phyloP scores from a whole-genome alignment of 768 basidiomycete genomes.

The Nidularia sp. region DNA sequence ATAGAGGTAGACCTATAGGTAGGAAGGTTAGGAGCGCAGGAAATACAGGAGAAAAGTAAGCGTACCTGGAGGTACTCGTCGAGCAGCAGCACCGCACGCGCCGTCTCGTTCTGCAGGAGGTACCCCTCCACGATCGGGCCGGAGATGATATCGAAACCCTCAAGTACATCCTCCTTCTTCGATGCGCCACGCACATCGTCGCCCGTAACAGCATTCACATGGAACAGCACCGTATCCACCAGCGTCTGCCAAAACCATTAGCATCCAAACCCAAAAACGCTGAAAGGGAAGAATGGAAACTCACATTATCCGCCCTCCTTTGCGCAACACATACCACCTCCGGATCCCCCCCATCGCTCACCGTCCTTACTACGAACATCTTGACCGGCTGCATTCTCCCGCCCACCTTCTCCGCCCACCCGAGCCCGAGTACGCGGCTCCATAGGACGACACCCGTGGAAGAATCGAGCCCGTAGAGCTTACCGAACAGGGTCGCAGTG shows the following conservation, averaged over 20 bases:
- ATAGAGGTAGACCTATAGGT: slow-evolving; percentile 55
- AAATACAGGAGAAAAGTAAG: slow-evolving; percentile 2
- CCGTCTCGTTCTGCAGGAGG: slow-evolving; percentile 40
- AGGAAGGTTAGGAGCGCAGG: neutral
- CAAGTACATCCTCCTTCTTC: slow-evolving; percentile 31
- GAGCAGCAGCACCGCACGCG: slow-evolving; percentile 53
- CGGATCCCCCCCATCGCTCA: slow-evolving; percentile 44
- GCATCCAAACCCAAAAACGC: neutral
- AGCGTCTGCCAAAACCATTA: slow-evolving; percentile 34
- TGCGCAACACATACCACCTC: slow-evolving; percentile 64
- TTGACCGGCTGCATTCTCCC: slow-evolving; percentile 55
- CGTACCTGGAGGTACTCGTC: slow-evolving; percentile 76
- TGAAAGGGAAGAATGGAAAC: slow-evolving; percentile 14
- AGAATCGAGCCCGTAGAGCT: slow-evolving; percentile 80
- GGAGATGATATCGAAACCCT: slow-evolving; percentile 58
- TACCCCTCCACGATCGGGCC: slow-evolving; percentile 60
- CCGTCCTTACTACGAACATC: slow-evolving; percentile 50
- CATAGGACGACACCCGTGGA: slow-evolving; percentile 75
- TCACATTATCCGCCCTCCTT: slow-evolving; percentile 57
- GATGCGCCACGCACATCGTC: slow-evolving; percentile 38
- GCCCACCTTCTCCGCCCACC: slow-evolving; percentile 57
- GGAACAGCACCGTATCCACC: slow-evolving; percentile 72
- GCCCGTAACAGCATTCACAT: slow-evolving; percentile 78
- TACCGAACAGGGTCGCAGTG: slow-evolving; percentile 65
- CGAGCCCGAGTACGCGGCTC: slow-evolving; percentile 73